Evolutionary conservation across 2,329 filamentous ascomycete genomes (phyloP), one percentile per base, ranked within the genome.

Genomic region (Colletotrichum liaoningense): DNA sequence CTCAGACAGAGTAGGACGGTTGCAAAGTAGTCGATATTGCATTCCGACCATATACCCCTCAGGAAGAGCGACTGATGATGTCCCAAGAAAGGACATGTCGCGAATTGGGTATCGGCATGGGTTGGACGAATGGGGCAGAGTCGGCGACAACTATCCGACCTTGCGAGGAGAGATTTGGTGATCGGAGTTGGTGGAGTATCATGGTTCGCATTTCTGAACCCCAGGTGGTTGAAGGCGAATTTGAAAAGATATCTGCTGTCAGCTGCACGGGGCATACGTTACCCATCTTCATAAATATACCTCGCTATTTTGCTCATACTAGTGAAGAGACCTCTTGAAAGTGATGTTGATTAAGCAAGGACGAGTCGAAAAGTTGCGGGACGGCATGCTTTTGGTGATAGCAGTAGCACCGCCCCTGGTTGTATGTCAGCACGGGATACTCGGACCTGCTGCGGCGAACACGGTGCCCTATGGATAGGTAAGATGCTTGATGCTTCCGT

Each of bases 21-120:
- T 66, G 11, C 14, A 49, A 33, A 4, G 22, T n/a, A 14, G 5
- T 49, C 35, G 11, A 35, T 64, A n/a, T 56, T 56, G 22, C 63
- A 38, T 56, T 16, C 57, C 26, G 6, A 52, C 30, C 38, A 54
- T 22, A 24, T n/a, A 33, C 63, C 55, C 66, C 11, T 35, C 12
- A 64, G 16, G 59, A 19, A 33, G 35, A 49, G 70, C 70, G 70
- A 57, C 67, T 73, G 26, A 73, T 59, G 70, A 73, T 73, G 70
- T 65, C 67, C 67, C 54, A 35, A 22, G 33, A 70, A 24, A 57
- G 70, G 67, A 49, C 70, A 73, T 70, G 67, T 73, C 67, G 70
- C 33, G 55, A 5, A 35, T 26, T 46, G 54, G 38, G 52, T 54
- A 26, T 38, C 46, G n/a, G 59, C 33, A 60, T 69, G 59, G 59